Conservation (phyloP, 208 protist species). For the Leishmania tropica region DNA sequence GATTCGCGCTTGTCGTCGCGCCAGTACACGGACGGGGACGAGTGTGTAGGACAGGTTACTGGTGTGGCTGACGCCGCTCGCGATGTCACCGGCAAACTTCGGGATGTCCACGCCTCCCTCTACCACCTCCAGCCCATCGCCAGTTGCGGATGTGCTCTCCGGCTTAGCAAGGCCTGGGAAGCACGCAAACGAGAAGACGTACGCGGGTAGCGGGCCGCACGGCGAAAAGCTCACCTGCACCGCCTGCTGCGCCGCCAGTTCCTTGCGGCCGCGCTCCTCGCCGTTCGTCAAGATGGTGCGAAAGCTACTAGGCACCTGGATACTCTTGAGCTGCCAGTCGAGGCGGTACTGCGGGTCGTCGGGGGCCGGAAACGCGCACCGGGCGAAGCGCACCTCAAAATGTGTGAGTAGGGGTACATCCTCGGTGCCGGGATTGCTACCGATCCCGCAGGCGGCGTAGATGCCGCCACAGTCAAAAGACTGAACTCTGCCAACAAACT, state of each 20-base stretch:
- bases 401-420: constrained; percentile 64
- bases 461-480: constrained; percentile 53
- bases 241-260: constrained; percentile 22
- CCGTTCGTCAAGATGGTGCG: constrained; percentile 46
- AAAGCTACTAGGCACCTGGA: constrained; percentile 54
- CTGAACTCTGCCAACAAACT: constrained; percentile 64
- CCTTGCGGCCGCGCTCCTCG: constrained; percentile 25
- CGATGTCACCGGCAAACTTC: background rate
- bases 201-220: constrained; percentile 70
- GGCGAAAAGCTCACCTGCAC: constrained; percentile 42
- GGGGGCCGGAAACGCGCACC: constrained; percentile 81
- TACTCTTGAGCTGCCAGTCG: constrained; percentile 51
- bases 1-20: constrained; percentile 23
- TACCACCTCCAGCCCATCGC: constrained; percentile 3
- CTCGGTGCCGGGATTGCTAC: background rate
- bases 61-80: background rate
- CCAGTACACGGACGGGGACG: constrained; percentile 29
- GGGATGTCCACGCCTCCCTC: constrained; percentile 6
- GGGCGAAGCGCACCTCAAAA: constrained; percentile 81
- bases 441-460: constrained; percentile 36
- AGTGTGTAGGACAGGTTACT: background rate
- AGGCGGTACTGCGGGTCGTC: constrained; percentile 78
- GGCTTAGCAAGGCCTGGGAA: constrained; percentile 10
- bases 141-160: background rate
- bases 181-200: constrained; percentile 68